These are phyloP conservation scores for Hyaloscypha bicolor DNA, from an alignment of 495 filamentous ascomycete genomes.

Conservation along the genomic window DNA sequence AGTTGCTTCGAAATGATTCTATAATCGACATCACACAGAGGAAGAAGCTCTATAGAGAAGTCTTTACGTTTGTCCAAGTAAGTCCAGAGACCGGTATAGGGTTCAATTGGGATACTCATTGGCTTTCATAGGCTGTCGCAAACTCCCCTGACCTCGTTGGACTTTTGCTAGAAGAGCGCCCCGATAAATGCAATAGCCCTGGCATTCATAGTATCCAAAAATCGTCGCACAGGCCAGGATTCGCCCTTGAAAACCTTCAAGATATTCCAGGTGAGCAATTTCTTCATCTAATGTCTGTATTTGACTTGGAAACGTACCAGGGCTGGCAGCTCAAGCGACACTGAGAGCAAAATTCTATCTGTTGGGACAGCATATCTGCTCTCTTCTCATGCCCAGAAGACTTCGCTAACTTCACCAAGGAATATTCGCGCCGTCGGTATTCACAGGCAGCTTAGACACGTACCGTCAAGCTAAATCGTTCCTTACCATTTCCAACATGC, in stretches of 20 bases:
- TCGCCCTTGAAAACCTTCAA: not conserved
- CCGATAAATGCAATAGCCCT: conserved; percentile 14
- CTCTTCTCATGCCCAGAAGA: not conserved
- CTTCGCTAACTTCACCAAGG: not conserved
- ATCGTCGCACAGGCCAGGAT: not conserved
- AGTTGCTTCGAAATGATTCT: conserved; percentile 27
- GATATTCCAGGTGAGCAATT: not conserved
- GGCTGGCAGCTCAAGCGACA: not conserved
- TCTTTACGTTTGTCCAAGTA: conserved; percentile 16
- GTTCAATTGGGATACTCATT: not conserved
- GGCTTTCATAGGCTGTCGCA: not conserved
- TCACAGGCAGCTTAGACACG: conserved; percentile 5
- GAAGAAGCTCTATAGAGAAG: conserved; percentile 12
- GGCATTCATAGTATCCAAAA: not conserved
- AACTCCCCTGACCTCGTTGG: conserved; percentile 9
- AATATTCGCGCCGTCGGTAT: conserved; percentile 10
- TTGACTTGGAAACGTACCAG: not conserved
- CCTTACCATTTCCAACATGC: conserved; percentile 10
- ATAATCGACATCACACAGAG: conserved; percentile 23
- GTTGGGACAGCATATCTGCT: not conserved
- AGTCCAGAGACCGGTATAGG: not conserved
- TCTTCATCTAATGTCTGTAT: not conserved
- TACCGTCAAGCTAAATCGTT: conserved; percentile 24
- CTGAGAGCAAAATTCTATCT: not conserved
- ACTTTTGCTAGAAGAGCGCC: conserved; percentile 16